Percentiles rank a stretch among this genome's conserved stretches.
Evolutionary conservation across 805 yeast species (phyloP).

Genomic region (Torulaspora franciscae): DNA sequence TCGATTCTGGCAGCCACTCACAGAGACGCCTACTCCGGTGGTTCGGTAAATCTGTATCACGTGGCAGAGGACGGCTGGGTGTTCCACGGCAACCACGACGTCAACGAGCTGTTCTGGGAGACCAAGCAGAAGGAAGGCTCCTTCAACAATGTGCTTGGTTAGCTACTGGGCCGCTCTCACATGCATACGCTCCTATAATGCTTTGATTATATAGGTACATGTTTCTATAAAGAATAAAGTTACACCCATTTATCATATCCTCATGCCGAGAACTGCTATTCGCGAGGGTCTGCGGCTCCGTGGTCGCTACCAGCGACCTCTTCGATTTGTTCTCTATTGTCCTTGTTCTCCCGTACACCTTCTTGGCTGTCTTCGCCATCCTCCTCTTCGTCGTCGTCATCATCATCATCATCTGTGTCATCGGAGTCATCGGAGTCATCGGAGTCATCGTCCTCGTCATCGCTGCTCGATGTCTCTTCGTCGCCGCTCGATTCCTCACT

Average conservation of each 20-base stretch:
- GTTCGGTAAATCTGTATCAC: constrained; percentile 88
- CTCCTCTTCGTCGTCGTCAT: constrained; percentile 3
- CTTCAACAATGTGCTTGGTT: constrained; percentile 67
- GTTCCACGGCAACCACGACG: constrained; percentile 92
- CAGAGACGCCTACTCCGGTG: constrained; percentile 98
- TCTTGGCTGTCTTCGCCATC: constrained; percentile 20
- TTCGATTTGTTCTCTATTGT: constrained; percentile 29
- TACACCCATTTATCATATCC: constrained; percentile 10
- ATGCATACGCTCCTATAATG: constrained; percentile 1
- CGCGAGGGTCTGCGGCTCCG: constrained; percentile 23
- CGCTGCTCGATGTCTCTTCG: constrained; percentile 25
- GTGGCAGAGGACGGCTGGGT: constrained; percentile 93
- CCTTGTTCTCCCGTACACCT: constrained; percentile 26
- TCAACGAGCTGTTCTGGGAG: constrained; percentile 87
- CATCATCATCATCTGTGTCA: constrained; percentile 22
- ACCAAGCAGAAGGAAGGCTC: constrained; percentile 83
- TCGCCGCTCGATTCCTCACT: constrained; percentile 15
- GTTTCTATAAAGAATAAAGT: constrained; percentile 12
- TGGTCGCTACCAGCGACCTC: constrained; percentile 45
- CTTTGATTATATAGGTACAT: constrained; percentile 8
- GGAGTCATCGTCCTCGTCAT: constrained; percentile 22
- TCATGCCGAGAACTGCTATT: not conserved
- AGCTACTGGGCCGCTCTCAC: constrained; percentile 2
- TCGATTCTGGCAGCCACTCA: constrained; percentile 96
- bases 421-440: constrained; percentile 12